Base-by-base conservation (phyloP, 1,284 basidiomycete species). In the Coniophora puteana region DNA sequence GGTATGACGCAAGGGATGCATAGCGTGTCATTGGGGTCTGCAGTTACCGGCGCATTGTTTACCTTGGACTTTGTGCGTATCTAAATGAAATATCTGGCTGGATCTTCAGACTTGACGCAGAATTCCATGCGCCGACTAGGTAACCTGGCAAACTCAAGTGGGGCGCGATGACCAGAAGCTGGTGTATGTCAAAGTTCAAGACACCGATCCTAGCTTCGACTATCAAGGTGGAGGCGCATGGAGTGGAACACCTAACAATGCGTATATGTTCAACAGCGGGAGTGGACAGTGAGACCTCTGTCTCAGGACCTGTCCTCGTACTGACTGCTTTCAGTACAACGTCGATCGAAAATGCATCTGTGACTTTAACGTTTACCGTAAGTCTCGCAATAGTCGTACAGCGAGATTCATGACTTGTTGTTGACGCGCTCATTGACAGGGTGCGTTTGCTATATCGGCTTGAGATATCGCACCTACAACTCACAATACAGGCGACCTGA, bases 361-460 rank as follows among this genome's bases (percentile, higher is more conserved):
- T 50, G 10, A 47, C 44, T 8, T 51, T 47, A 11, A 48, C 40
- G 7, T 57, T 57, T 22, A 44, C 39, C 49, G 24, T 26, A 51
- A 43, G 27, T 27, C 23, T n/a, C n/a, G 32, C 16, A 18, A 21
- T 31, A 7, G 6, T 31, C n/a, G n/a, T n/a, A n/a, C 29, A 8
- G 29, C 6, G 14, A 6, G 8, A 8, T 8, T 8, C n/a, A 7
- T 31, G 29, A 31, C 7, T 32, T 11, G 21, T 17, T n/a, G 18
- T 31, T 18, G 24, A 26, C 12, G 12, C 17, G 13, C 13, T 23
- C 29, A n/a, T 23, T 27, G 36, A n/a, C 17, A 40, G 17, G 28
- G 37, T 39, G 10, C 11, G 32, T 31, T 18, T 31, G 20, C 29
- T 8, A n/a, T n/a, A 31, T n/a, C 3, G 32, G 28, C 10, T 14